Conservation (phyloP, 2,329 filamentous ascomycete species). For the Scytalidium lignicola region DNA sequence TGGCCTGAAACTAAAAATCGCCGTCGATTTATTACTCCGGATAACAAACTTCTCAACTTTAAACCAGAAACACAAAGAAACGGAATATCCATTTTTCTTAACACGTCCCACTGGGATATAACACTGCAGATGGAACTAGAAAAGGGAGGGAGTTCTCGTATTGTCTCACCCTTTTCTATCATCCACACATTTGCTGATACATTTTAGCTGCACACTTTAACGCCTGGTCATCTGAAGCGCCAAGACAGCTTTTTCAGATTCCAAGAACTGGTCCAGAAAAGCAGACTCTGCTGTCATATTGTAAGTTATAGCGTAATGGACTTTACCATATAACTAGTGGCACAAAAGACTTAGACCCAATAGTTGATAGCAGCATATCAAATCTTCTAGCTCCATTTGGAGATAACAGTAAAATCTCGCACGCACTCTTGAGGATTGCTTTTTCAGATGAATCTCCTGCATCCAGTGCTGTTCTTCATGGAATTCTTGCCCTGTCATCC, state of each 20-base stretch:
- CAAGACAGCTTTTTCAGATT: too few relatives aligned
- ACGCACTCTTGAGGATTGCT: conserved; percentile 4
- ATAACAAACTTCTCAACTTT: conserved; percentile 1
- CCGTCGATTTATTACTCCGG: conserved; percentile 4
- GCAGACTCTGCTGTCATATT: too few relatives aligned
- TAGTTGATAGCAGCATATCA: not conserved
- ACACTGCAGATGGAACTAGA: conserved; percentile 3
- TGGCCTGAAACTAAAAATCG: conserved; percentile 4
- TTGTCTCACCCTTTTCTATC: not conserved
- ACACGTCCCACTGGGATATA: conserved; percentile 6
- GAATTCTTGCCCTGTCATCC: conserved; percentile 4
- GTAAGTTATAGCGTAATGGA: too few relatives aligned
- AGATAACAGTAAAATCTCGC: conserved; percentile 2
- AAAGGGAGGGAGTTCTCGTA: conserved; percentile 2
- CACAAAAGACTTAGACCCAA: too few relatives aligned
- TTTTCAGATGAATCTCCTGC: conserved; percentile 3
- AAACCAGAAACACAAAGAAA: not conserved
- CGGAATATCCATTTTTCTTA: conserved; percentile 1
- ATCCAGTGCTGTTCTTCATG: conserved; percentile 4
- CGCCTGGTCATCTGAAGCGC: not conserved
- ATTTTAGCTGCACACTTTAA: conserved; percentile 1
- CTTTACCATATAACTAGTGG: too few relatives aligned
- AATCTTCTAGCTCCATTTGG: conserved; percentile 3
- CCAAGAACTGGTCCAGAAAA: too few relatives aligned
- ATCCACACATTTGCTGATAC: not conserved